Conservation (phyloP, 2,329 filamentous ascomycete species). For the Ascochyta fabae region DNA sequence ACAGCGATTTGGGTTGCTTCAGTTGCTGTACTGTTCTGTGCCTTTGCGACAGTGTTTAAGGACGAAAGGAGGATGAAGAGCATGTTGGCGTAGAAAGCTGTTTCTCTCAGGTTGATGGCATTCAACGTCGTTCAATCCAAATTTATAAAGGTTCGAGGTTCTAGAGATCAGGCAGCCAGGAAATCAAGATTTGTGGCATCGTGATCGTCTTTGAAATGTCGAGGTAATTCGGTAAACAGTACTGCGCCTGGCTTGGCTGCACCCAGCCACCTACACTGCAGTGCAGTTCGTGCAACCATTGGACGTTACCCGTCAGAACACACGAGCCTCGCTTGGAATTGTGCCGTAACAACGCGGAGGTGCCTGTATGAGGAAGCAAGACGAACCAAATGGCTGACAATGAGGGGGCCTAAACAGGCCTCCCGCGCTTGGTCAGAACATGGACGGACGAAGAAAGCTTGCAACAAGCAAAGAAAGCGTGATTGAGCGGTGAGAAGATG, state of each 20-base stretch:
- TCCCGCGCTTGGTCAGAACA: background rate
- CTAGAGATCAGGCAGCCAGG: background rate
- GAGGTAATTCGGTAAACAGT: background rate
- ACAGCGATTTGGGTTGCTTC: conserved; percentile 7
- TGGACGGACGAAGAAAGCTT: no score
- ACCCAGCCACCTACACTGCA: conserved; percentile 6
- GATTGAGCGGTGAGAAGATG: no score
- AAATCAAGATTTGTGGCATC: background rate
- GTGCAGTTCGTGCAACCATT: conserved; percentile 1
- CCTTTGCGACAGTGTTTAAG: background rate
- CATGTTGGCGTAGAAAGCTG: background rate
- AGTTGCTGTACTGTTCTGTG: background rate
- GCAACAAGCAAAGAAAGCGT: background rate
- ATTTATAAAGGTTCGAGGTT: no score
- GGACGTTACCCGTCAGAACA: background rate
- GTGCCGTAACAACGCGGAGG: background rate
- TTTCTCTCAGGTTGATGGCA: no score
- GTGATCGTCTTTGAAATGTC: background rate
- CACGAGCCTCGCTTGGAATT: background rate
- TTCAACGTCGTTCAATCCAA: no score
- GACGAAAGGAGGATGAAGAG: conserved; percentile 1
- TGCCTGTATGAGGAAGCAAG: no score
- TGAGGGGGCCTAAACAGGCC: background rate
- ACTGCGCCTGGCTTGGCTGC: conserved; percentile 14
- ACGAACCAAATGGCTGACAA: background rate